Evolutionary conservation across 2,329 filamentous ascomycete genomes (phyloP).

Genomic region (Paramyrothecium sp.): DNA sequence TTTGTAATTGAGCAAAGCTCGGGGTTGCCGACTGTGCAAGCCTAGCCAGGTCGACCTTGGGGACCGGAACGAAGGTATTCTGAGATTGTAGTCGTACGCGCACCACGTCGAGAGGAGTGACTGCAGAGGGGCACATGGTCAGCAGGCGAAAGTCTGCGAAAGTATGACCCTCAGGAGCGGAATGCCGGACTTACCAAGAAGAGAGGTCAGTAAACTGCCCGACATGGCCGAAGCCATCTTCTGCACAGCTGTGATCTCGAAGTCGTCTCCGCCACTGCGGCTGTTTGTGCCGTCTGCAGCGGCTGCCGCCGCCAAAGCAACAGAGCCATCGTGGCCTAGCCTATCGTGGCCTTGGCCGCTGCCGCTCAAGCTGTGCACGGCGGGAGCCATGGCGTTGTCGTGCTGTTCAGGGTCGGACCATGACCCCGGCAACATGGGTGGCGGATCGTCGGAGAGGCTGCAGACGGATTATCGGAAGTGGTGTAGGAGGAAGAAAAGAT

Average conservation of each 20-base stretch:
- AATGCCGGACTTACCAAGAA: constrained; percentile 65
- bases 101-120: constrained; percentile 95
- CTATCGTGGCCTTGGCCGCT: constrained; percentile 23
- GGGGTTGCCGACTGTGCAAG: constrained; percentile 50
- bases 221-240: constrained; percentile 94
- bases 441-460: background rate
- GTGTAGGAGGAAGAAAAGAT: background rate
- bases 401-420: background rate
- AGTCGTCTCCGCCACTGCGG: constrained; percentile 25
- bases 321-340: constrained; percentile 11
- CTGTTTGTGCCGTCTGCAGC: constrained; percentile 19
- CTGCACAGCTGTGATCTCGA: constrained; percentile 77
- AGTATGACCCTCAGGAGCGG: background rate
- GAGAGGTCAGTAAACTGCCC: constrained; percentile 84
- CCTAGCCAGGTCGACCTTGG: constrained; percentile 53
- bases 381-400: constrained; percentile 10
- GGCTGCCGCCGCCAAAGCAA: constrained; percentile 10
- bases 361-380: constrained; percentile 10
- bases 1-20: constrained; percentile 68
- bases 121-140: constrained; percentile 40
- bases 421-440: background rate
- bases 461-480: background rate
- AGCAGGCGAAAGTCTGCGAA: background rate
- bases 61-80: constrained; percentile 37
- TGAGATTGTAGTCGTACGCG: constrained; percentile 93